Evolutionary conservation across 192 early-diverging fungal genomes (phyloP), one percentile per base, ranked within the genome.

Genomic region (Umbelopsis vinacea): DNA sequence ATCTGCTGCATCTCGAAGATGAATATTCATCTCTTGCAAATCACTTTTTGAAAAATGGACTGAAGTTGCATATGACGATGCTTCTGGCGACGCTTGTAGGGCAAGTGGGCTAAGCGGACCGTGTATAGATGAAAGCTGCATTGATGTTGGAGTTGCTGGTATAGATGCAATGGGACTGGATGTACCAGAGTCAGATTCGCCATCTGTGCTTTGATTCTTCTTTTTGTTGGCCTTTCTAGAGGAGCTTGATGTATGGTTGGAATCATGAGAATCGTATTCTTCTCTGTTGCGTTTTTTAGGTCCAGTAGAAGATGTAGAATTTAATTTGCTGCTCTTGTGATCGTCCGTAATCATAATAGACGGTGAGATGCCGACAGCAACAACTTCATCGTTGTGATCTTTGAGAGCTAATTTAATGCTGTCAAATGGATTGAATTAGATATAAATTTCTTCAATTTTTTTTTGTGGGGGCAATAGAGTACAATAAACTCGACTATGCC

Each of bases 301-400:
- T 53, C 70, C 68, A 10, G 63, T 55, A 5, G 43, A 24, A 21
- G 55, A 38, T 33, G 33, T 47, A 9, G 75, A 78, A 74, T 88
- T 89, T 46, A 82, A 74, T 74, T 93, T 93, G 11, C 87, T 84
- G 22, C 91, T 92, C 79, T 95, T 95, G 84, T 95, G 94, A 79
- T 95, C 94, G 71, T 95, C 94, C 15, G 94, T 95, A 68, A 95
- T 93, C 85, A 94, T 87, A 47, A 95, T 94, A 1, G 93, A 92
- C 43, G 93, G 89, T 52, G 93, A 92, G 35, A 92, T 80, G 23
- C 89, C 90, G 45, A 87, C 87, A 14, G 91, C 92, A 38, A 94
- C 74, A 35, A 91, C 84, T 24, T 75, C 73, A 60, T 84, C 81
- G 53, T 76, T 76, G 50, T 81, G 52, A 74, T 95, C 92, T 15